These are phyloP conservation scores for Aspergillus sp. DNA, from an alignment of 2,329 filamentous ascomycete genomes.

Conservation along the genomic window DNA sequence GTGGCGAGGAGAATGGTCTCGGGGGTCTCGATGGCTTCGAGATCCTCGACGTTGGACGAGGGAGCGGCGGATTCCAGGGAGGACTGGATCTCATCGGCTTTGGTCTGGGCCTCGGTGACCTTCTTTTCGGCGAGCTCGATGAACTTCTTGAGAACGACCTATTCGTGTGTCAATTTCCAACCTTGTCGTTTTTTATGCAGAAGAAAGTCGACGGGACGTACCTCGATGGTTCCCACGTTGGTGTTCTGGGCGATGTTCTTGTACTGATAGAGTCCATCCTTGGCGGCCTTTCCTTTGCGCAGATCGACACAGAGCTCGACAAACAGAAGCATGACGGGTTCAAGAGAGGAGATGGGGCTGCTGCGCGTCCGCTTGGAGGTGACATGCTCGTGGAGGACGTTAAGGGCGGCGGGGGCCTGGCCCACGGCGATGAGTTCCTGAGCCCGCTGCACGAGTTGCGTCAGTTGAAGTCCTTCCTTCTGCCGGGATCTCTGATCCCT, in stretches of 20 bases:
- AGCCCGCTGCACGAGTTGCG: slow-evolving; percentile 61
- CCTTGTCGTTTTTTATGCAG: neutral
- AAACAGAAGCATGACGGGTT: slow-evolving; percentile 97
- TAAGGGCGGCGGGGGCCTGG: slow-evolving; percentile 87
- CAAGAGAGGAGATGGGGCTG: slow-evolving; percentile 90
- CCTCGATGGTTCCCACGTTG: slow-evolving; percentile 96
- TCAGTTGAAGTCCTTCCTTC: slow-evolving; percentile 7
- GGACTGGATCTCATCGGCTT: slow-evolving; percentile 92
- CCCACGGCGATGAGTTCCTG: slow-evolving; percentile 98
- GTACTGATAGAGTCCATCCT: slow-evolving; percentile 98
- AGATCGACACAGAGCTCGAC: slow-evolving; percentile 96
- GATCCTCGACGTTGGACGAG: slow-evolving; percentile 80
- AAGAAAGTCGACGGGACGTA: slow-evolving; percentile 34
- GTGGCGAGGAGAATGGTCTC: slow-evolving; percentile 97
- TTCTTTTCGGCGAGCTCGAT: slow-evolving; percentile 96
- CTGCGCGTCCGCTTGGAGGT: slow-evolving; percentile 97
- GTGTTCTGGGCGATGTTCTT: slow-evolving; percentile 99
- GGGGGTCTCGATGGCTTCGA: slow-evolving; percentile 95
- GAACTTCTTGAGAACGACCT: slow-evolving; percentile 94
- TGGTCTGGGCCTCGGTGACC: slow-evolving; percentile 91
- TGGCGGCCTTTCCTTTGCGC: slow-evolving; percentile 96
- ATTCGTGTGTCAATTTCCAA: slow-evolving; percentile 14
- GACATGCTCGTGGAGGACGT: slow-evolving; percentile 97
- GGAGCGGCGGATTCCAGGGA: slow-evolving; percentile 73
- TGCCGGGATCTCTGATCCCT: neutral